Evolutionary conservation across 495 filamentous ascomycete genomes (phyloP).

Genomic region (Podospora pseudoanserina): DNA sequence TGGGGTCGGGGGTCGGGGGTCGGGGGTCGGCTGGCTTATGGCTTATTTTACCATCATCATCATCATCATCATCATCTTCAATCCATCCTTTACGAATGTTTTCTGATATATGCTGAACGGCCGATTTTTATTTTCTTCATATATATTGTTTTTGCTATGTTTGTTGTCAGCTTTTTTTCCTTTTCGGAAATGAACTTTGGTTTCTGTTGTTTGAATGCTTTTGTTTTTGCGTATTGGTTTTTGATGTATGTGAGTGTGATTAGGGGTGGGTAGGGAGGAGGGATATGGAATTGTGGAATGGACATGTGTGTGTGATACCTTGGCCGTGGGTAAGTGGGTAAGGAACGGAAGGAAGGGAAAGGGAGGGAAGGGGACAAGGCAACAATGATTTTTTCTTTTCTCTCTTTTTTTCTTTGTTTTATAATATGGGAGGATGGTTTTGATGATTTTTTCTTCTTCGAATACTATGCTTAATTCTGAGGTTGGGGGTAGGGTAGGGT

Average conservation of each 20-base stretch:
- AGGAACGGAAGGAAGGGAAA: background rate
- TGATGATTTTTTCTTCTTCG: conserved; percentile 2
- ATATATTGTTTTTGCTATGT: background rate
- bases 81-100: conserved; percentile 7
- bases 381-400: background rate
- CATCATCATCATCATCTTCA: background rate
- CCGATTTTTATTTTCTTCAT: conserved; percentile 8
- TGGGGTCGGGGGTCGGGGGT: too few species aligned
- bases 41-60: too few species aligned
- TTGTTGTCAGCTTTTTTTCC: background rate
- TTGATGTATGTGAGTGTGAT: background rate
- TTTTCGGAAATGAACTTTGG: background rate
- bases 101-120: conserved; percentile 18
- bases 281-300: background rate
- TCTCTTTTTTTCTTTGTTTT: background rate
- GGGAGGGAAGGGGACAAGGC: background rate
- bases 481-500: background rate
- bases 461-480: background rate
- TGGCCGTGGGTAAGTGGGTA: background rate
- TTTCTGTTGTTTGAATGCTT: background rate
- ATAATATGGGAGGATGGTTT: background rate
- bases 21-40: too few species aligned
- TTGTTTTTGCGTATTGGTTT: background rate
- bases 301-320: background rate
- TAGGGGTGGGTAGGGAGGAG: background rate